phyloP scores from a whole-genome alignment of 495 filamentous ascomycete species.

The Bacidia rubella region DNA sequence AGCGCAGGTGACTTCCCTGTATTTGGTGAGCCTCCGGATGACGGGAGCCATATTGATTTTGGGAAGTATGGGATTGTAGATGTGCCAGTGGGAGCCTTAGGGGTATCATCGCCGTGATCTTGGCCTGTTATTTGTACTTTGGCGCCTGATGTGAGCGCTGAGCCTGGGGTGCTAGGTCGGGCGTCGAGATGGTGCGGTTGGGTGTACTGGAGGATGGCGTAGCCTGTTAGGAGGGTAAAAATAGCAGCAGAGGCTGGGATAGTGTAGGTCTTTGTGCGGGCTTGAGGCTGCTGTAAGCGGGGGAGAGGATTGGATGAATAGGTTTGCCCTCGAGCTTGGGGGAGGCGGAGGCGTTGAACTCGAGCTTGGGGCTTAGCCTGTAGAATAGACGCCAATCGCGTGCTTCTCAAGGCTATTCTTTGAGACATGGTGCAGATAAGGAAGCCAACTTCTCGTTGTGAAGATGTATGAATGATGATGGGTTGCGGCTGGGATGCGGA shows the following conservation, averaged over 20 bases:
- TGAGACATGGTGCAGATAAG: no score
- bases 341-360: neutral
- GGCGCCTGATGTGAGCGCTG: neutral
- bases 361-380: neutral
- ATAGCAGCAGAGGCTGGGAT: neutral
- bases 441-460: no score
- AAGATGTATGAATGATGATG: no score
- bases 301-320: neutral
- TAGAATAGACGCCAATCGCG: neutral
- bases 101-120: conserved; percentile 39
- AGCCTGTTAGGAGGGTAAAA: neutral
- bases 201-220: neutral
- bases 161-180: conserved; percentile 4
- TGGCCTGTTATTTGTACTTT: conserved; percentile 9
- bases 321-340: neutral
- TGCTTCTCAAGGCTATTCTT: neutral
- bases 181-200: conserved; percentile 10
- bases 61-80: conserved; percentile 74
- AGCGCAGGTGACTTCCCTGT: conserved; percentile 18
- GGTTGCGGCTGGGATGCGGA: no score
- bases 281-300: neutral
- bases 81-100: conserved; percentile 69
- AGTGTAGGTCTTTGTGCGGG: neutral
- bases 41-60: conserved; percentile 48
- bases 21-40: conserved; percentile 20